Evolutionary conservation across 352 stramenopile species (phyloP).

Genomic region (Phytophthora syringae): DNA sequence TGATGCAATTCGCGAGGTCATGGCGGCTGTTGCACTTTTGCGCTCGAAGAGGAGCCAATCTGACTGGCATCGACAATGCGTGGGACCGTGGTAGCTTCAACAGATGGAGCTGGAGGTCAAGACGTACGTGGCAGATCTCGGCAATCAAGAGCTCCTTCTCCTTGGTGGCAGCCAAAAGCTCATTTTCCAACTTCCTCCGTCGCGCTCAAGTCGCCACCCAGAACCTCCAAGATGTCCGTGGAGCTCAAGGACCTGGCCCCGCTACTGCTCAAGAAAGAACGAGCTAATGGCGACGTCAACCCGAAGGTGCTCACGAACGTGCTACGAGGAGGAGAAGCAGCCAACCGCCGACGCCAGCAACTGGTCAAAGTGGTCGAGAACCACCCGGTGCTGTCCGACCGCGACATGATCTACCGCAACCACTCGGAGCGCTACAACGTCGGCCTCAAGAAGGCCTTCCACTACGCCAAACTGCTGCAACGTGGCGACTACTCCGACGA

Average conservation of each 20-base stretch:
- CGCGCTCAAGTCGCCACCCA: background rate
- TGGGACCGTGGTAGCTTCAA: background rate
- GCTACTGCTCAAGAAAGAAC: constrained; percentile 23
- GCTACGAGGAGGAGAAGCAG: constrained; percentile 9
- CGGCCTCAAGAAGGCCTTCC: constrained; percentile 23
- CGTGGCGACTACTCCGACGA: background rate
- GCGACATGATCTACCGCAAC: constrained; percentile 29
- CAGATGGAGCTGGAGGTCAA: no score
- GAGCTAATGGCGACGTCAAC: constrained; percentile 18
- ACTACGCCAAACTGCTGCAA: constrained; percentile 24
- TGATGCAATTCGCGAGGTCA: background rate
- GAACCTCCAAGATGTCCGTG: constrained; percentile 2
- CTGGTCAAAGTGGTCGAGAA: constrained; percentile 17
- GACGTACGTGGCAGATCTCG: no score
- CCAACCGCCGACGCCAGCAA: constrained; percentile 18
- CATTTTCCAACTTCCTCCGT: background rate
- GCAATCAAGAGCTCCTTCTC: no score
- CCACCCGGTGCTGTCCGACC: constrained; percentile 23
- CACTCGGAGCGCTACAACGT: constrained; percentile 29
- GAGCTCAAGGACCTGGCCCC: constrained; percentile 31
- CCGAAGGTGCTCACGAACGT: constrained; percentile 10
- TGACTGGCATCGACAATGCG: background rate
- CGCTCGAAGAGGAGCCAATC: background rate
- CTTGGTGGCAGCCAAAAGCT: background rate
- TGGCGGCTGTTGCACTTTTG: background rate